Evolutionary conservation across 306 rosid species (phyloP).

Genomic region (Cucumis hystrix): DNA sequence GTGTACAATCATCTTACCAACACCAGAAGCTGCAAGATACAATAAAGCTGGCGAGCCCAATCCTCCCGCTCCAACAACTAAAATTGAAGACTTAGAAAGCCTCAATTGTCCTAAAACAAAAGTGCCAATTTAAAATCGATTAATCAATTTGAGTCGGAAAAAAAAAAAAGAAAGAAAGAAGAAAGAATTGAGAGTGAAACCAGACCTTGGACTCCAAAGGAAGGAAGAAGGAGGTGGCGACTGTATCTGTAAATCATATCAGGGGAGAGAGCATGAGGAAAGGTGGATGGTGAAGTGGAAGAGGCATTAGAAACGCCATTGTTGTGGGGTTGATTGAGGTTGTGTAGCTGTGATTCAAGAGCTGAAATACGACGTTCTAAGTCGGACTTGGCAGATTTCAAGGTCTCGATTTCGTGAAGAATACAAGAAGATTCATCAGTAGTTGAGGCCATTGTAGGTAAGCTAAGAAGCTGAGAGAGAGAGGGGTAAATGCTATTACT

Average conservation of each 20-base stretch:
- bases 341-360: slow-evolving; percentile 52
- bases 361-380: slow-evolving; percentile 48
- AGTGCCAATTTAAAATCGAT: not conserved
- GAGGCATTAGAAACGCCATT: slow-evolving; percentile 23
- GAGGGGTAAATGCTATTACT: not conserved
- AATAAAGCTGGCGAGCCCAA: slow-evolving; percentile 87
- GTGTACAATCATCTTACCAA: slow-evolving; percentile 33
- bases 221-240: slow-evolving; percentile 87
- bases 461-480: not conserved
- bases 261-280: slow-evolving; percentile 35
- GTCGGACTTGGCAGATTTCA: slow-evolving; percentile 32
- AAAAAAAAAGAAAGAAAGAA: not conserved
- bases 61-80: slow-evolving; percentile 96
- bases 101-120: slow-evolving; percentile 51
- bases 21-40: slow-evolving; percentile 85
- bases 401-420: slow-evolving; percentile 35
- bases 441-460: slow-evolving; percentile 23
- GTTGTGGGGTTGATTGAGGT: slow-evolving; percentile 22
- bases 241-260: slow-evolving; percentile 82
- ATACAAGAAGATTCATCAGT: slow-evolving; percentile 27
- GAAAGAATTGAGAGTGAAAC: not conserved
- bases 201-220: slow-evolving; percentile 77
- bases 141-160: not conserved
- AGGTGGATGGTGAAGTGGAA: slow-evolving; percentile 14
- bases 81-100: slow-evolving; percentile 62